These are phyloP conservation scores for Lablab purpureus DNA, from an alignment of 306 rosid species.

Conservation along the genomic window DNA sequence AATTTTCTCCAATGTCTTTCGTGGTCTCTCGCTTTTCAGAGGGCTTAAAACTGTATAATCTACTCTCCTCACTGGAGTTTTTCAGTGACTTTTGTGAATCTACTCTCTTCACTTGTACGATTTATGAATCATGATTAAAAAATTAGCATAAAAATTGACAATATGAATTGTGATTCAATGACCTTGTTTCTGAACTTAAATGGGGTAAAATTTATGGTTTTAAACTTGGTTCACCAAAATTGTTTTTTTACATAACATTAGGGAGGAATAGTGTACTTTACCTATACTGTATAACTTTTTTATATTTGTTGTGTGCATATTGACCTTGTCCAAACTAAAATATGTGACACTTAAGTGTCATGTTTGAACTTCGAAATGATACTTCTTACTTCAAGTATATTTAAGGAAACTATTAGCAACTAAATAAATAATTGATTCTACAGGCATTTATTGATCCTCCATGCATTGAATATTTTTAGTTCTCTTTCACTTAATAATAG, in stretches of 20 bases:
- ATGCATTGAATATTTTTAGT: slow-evolving; percentile 14
- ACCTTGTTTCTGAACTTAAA: slow-evolving; percentile 25
- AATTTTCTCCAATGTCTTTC: not conserved
- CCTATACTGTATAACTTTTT: not conserved
- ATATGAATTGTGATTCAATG: not conserved
- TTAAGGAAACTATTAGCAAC: slow-evolving; percentile 8
- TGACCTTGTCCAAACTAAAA: slow-evolving; percentile 21
- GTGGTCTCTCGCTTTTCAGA: not conserved
- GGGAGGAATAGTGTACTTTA: slow-evolving; percentile 1
- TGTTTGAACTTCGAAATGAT: slow-evolving; percentile 14
- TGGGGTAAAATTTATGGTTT: not conserved
- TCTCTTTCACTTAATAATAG: slow-evolving; percentile 12
- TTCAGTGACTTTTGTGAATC: not conserved
- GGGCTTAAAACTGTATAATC: not conserved
- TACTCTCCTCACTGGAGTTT: not conserved
- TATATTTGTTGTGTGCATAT: not conserved
- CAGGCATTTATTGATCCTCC: slow-evolving; percentile 26
- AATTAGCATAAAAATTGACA: not conserved
- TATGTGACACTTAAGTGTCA: slow-evolving; percentile 1
- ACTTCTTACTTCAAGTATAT: not conserved
- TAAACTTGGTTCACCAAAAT: slow-evolving; percentile 9
- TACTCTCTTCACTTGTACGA: not conserved
- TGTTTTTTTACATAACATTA: not conserved
- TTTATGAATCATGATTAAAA: not conserved
- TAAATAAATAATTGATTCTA: slow-evolving; percentile 24